phyloP scores from a whole-genome alignment of 164 flowering plant species.

The Stephania yunnanensis region DNA sequence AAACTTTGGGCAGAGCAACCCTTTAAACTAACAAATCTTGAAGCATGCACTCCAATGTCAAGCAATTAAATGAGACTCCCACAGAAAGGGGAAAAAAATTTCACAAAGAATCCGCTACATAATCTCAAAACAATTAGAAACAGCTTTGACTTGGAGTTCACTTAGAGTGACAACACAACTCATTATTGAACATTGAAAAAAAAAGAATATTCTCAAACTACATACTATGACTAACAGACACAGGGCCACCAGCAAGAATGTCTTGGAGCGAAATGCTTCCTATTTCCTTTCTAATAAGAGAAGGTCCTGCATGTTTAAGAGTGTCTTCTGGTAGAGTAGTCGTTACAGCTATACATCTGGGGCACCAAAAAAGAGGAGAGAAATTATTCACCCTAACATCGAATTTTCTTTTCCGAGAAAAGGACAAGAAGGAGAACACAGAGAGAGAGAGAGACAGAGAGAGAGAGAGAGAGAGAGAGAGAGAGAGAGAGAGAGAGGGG shows the following conservation, averaged over 20 bases:
- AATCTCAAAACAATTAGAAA: conserved; percentile 6
- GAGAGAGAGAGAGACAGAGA: background rate
- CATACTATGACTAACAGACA: conserved; percentile 68
- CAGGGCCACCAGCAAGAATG: conserved; percentile 65
- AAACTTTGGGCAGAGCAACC: background rate
- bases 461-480: background rate
- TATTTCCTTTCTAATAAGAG: conserved; percentile 74
- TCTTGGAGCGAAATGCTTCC: conserved; percentile 70
- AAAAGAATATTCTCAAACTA: conserved; percentile 36
- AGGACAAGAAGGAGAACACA: conserved; percentile 1
- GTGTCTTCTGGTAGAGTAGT: conserved; percentile 73
- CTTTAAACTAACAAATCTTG: conserved; percentile 1
- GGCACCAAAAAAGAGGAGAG: conserved; percentile 14
- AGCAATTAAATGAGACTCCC: background rate
- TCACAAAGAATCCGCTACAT: conserved; percentile 1
- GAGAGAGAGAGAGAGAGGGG: background rate
- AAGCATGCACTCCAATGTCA: background rate
- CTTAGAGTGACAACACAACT: conserved; percentile 3
- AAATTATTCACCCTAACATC: background rate
- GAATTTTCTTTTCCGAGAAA: background rate
- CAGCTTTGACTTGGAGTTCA: background rate
- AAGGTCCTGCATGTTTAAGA: conserved; percentile 62
- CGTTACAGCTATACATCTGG: conserved; percentile 92
- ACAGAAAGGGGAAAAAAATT: background rate
- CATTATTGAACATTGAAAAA: conserved; percentile 14